Evolutionary conservation across 2,329 filamentous ascomycete species (phyloP), one percentile per base, ranked within the genome.

Genomic region (Zarea fungicola): DNA sequence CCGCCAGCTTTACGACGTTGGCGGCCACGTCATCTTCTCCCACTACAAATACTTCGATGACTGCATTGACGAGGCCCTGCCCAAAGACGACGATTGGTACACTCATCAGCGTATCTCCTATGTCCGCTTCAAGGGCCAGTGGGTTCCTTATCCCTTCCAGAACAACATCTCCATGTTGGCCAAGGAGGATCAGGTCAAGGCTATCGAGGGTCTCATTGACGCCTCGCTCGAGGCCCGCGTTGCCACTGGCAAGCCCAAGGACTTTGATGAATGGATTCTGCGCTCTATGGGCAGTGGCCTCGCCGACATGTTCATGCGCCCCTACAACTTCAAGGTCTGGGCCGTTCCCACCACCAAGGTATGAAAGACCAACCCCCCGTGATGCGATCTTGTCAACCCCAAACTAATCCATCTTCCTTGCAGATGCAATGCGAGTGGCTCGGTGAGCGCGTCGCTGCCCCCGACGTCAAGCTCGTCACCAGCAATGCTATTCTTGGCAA

Each of bases 1-100:
- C 48, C 43, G 32, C 42, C 64, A 96, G 92, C 83, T 99, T 62
- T 99, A 96, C 81, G 93, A 99, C 74, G 93, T 99, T 62, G 91
- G 91, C 68, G 91, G 91, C 62, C 91, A 96, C 74, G 91, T 96
- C 73, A 96, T 96, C 75, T 96, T 96, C 81, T 96, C 91, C 61
- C 91, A 96, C 82, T 99, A 99, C 86, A 96, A 96, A 77, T 99
- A 99, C 83, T 99, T 99, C 70, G 93, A 99, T 75, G 93, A 99
- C 78, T 95, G 89, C 77, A 85, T 99, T 67, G 82, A 97, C 69
- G 93, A 99, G 79, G 93, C 93, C 46, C 84, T 99, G 35, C 93
- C 93, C 62, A 89, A 89, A 65, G 83, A 90, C 52, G 85, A 89
- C 52, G 93, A 99, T 76, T 99, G 93, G 93, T 97, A 87, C 75